Evolutionary conservation across 202 grass and related monocot species (phyloP), one percentile per base, ranked within the genome.

Genomic region (Dendrocalamus latiflorus): DNA sequence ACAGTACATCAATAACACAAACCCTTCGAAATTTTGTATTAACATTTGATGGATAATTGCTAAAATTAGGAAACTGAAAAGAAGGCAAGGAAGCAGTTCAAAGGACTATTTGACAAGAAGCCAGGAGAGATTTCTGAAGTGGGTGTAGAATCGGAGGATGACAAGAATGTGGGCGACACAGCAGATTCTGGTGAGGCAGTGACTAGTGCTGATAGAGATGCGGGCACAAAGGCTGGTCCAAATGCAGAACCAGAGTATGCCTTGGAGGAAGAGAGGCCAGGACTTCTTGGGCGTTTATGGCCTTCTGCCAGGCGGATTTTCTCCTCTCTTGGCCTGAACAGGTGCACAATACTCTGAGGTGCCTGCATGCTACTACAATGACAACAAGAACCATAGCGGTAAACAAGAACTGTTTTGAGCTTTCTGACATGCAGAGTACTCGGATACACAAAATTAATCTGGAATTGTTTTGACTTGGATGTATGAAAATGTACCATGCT

Each of bases 81-180:
- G 83, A 89, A 84, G 65, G 91, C 89, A 0, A 95, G 89, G 91
- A 95, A 87, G 81, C 96, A 99, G 75, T 99, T 99, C 81, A 99
- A 95, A 90, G 96, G 96, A 7, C 30, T n/a, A n/a, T n/a, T n/a
- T n/a, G n/a, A n/a, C n/a, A n/a, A n/a, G n/a, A n/a, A n/a, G n/a
- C n/a, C n/a, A n/a, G n/a, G n/a, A n/a, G n/a, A n/a, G n/a, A n/a
- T n/a, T n/a, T n/a, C n/a, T n/a, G n/a, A n/a, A n/a, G n/a, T n/a
- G n/a, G n/a, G n/a, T n/a, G n/a, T n/a, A n/a, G n/a, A n/a, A n/a
- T n/a, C n/a, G n/a, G n/a, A n/a, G n/a, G n/a, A n/a, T n/a, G n/a
- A n/a, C n/a, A n/a, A n/a, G n/a, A n/a, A n/a, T n/a, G n/a, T n/a
- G n/a, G n/a, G n/a, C n/a, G n/a, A n/a, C n/a, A n/a, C n/a, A n/a